phyloP scores from a whole-genome alignment of 176 grass and related monocot genomes.

The Juncus inflexus region DNA sequence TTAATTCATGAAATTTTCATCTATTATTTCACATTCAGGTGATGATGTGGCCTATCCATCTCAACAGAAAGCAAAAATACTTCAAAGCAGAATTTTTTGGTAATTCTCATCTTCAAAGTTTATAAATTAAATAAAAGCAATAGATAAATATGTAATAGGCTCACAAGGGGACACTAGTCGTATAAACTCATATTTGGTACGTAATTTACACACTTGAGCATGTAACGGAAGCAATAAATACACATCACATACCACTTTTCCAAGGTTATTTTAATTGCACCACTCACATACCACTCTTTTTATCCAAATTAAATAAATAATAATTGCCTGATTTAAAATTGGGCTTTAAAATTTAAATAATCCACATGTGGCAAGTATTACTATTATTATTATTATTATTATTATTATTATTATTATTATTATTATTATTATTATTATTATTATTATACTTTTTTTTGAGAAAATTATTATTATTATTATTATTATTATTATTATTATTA shows the following conservation, averaged over 20 bases:
- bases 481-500: too few species aligned
- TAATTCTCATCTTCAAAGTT: constrained; percentile 16
- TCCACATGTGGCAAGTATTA: neutral
- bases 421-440: too few species aligned
- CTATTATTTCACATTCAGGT: constrained; percentile 7
- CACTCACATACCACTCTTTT: constrained; percentile 71
- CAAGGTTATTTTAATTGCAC: constrained; percentile 72
- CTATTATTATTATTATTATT: too few species aligned
- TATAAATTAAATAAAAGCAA: neutral
- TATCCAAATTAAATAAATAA: constrained; percentile 30
- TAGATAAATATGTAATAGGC: neutral
- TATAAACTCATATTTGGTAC: constrained; percentile 14
- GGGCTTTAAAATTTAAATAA: too few species aligned
- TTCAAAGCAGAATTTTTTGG: constrained; percentile 13
- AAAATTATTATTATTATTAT: too few species aligned
- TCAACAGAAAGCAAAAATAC: neutral
- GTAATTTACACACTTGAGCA: constrained; percentile 91
- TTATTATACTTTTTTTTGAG: too few species aligned
- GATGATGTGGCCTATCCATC: constrained; percentile 9
- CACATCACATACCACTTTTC: too few species aligned
- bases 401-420: too few species aligned
- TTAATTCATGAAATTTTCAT: neutral
- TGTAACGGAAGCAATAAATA: constrained; percentile 96
- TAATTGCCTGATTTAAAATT: too few species aligned
- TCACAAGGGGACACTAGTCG: neutral